A percentile compares a stretch with the other conserved stretches of the same genome.
phyloP scores from a whole-genome alignment of 2,329 filamentous ascomycete species.

The Trichoderma brevicompactum region DNA sequence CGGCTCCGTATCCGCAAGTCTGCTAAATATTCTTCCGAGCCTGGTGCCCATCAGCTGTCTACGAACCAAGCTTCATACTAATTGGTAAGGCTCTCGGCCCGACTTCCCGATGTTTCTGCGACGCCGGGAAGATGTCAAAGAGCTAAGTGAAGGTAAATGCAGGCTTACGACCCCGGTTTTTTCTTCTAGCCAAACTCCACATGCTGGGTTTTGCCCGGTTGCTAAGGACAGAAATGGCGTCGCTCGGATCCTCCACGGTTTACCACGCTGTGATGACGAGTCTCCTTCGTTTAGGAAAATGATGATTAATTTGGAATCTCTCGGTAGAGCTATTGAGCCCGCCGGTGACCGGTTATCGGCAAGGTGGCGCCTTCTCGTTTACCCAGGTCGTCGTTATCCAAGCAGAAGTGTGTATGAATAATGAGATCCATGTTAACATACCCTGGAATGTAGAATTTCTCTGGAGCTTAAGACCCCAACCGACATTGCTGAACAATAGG shows the following conservation, averaged over 20 bases:
- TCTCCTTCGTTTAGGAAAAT: background rate
- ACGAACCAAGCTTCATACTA: background rate
- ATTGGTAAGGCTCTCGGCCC: conserved; percentile 2
- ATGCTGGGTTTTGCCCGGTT: background rate
- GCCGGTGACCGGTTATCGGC: background rate
- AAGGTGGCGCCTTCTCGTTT: background rate
- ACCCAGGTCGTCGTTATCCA: no score
- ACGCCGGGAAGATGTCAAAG: background rate
- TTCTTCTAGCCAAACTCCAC: background rate
- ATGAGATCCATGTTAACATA: no score
- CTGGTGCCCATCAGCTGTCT: background rate
- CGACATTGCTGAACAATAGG: no score
- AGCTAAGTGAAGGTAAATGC: background rate
- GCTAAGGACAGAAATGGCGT: background rate
- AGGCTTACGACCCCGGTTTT: background rate
- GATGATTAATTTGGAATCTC: background rate
- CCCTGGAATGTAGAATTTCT: no score
- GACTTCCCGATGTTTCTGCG: background rate
- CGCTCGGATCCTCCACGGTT: background rate
- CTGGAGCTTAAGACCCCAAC: no score
- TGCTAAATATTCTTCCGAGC: background rate
- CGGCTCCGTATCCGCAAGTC: background rate
- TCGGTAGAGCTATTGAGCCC: background rate
- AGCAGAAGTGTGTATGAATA: no score
- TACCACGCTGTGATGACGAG: background rate